Evolutionary conservation across 192 early-diverging fungal species (phyloP), one percentile per base, ranked within the genome.

Genomic region (Funneliformis geosporum): DNA sequence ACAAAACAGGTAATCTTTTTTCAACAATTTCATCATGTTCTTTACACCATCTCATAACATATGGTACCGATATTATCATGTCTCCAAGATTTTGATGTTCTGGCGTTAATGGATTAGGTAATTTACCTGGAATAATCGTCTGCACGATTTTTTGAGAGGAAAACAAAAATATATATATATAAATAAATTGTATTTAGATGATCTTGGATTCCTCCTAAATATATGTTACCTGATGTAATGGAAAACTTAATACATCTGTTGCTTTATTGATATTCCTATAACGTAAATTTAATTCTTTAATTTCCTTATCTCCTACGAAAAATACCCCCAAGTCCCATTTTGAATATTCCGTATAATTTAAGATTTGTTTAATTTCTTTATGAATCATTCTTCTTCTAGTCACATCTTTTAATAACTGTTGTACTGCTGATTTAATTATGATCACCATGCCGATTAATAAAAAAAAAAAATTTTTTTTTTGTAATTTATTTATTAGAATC

Each of bases 211-310:
- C 14, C 2, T 12, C 40, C 42, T 27, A 59, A 1, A 7, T 27
- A 25, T 33, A 42, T 47, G 23, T 5, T 82, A 86, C 85, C 42
- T 84, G 50, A 79, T 89, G 84, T 82, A 91, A 92, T 3, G 90
- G 91, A 75, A 92, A 92, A 18, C 90, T 91, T 16, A 92, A 78
- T 47, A 92, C 91, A 62, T 92, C 91, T 1, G 91, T 92, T 1
- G 89, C 50, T 61, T 73, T 79, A 79, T 89, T 82, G 55, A 85
- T 87, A 72, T 81, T 65, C 0, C 91, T 81, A 80, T 91, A 92
- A 40, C 80, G 69, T 14, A 44, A 39, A 75, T 92, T 92, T 28
- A 92, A 83, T 21, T 86, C 27, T 11, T 77, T 85, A 7, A 92
- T 84, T 10, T 75, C 79, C 9, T 67, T 74, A 78, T 92, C 78